These are phyloP conservation scores for Skeletonema marinoi DNA, from an alignment of 108 stramenopile genomes.

Conservation along the genomic window DNA sequence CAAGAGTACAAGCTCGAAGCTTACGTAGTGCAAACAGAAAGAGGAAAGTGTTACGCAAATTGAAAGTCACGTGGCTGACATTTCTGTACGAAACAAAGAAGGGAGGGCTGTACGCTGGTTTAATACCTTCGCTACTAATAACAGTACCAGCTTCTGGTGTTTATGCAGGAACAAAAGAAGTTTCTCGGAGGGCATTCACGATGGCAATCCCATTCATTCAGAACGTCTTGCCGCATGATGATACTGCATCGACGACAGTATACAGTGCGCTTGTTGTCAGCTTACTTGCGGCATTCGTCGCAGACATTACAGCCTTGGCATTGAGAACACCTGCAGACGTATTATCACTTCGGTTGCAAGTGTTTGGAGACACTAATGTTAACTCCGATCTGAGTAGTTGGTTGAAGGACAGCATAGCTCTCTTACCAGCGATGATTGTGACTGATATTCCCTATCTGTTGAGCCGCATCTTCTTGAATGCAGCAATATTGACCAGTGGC, in stretches of 20 bases:
- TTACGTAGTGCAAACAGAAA: constrained; percentile 22
- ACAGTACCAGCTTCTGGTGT: constrained; percentile 82
- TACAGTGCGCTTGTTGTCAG: constrained; percentile 39
- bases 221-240: constrained; percentile 2
- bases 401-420: constrained; percentile 62
- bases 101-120: constrained; percentile 76
- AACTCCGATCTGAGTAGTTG: constrained; percentile 65
- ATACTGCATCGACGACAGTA: constrained; percentile 7
- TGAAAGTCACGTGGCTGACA: constrained; percentile 48
- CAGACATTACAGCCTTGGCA: constrained; percentile 68
- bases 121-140: constrained; percentile 68
- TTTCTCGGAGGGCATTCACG: constrained; percentile 59
- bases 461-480: constrained; percentile 66
- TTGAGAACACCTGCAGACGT: constrained; percentile 81
- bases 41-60: constrained; percentile 33
- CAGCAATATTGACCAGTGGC: constrained; percentile 59
- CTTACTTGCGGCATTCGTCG: constrained; percentile 55
- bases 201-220: constrained; percentile 30
- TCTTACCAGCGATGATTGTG: constrained; percentile 62
- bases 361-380: constrained; percentile 46
- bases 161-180: constrained; percentile 80
- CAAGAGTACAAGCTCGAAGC: constrained; percentile 66
- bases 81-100: constrained; percentile 52
- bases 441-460: constrained; percentile 69
- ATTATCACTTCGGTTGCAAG: constrained; percentile 68